These are phyloP conservation scores for Diaporthe vaccinii DNA, from an alignment of 2,329 filamentous ascomycete genomes.

Conservation along the genomic window DNA sequence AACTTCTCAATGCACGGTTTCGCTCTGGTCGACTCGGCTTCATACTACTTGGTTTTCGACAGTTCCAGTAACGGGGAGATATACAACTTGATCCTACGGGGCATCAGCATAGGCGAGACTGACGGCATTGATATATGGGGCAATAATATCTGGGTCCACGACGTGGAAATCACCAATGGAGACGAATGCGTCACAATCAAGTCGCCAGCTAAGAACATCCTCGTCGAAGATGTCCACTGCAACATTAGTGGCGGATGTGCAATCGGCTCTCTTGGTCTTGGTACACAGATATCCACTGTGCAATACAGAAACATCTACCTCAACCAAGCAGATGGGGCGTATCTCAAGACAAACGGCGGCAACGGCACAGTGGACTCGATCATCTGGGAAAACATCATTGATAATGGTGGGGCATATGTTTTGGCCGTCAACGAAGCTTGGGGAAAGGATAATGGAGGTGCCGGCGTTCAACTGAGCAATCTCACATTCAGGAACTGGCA, in stretches of 20 bases:
- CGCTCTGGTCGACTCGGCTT: conserved; percentile 57
- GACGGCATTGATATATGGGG: conserved; percentile 69
- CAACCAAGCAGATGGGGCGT: conserved; percentile 67
- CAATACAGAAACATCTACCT: conserved; percentile 69
- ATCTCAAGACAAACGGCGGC: conserved; percentile 72
- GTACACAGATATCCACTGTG: conserved; percentile 63
- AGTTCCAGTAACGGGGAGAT: conserved; percentile 62
- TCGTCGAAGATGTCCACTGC: conserved; percentile 69
- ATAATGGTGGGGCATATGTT: conserved; percentile 68
- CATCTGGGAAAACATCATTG: conserved; percentile 66
- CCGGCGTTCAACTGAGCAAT: conserved; percentile 64
- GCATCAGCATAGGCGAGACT: conserved; percentile 61
- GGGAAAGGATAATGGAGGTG: conserved; percentile 51
- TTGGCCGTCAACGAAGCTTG: conserved; percentile 68
- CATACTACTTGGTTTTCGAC: conserved; percentile 62
- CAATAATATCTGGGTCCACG: conserved; percentile 68
- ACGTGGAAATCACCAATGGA: conserved; percentile 71
- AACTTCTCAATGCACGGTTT: conserved; percentile 64
- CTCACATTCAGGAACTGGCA: conserved; percentile 68
- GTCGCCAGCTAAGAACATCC: conserved; percentile 62
- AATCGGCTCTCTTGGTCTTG: conserved; percentile 63
- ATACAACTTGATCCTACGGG: conserved; percentile 64
- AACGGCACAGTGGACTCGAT: conserved; percentile 57
- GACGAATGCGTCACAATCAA: conserved; percentile 72
- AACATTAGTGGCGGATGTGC: conserved; percentile 68